These are phyloP conservation scores for Penicillium sp. DNA, from an alignment of 2,329 filamentous ascomycete genomes.

Conservation along the genomic window DNA sequence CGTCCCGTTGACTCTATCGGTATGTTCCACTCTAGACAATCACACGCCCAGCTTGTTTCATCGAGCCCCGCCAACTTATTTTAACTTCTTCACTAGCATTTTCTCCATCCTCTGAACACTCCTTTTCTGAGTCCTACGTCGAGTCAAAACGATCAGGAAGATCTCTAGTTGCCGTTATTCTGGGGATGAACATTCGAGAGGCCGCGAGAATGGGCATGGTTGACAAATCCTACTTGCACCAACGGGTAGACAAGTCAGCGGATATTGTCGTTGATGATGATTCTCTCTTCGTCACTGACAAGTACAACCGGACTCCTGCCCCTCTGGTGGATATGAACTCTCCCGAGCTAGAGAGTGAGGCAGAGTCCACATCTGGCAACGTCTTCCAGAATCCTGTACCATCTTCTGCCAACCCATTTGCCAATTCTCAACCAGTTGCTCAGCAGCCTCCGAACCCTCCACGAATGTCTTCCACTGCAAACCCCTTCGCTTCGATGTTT, in stretches of 20 bases:
- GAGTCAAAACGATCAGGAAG: constrained; percentile 59
- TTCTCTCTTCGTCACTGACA: constrained; percentile 41
- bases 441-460: not conserved
- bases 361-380: not conserved
- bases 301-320: constrained; percentile 32
- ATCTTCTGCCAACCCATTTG: not conserved
- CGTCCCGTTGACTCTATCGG: constrained; percentile 49
- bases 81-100: constrained; percentile 31
- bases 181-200: constrained; percentile 54
- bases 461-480: constrained; percentile 4
- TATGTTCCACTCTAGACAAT: constrained; percentile 18
- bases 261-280: constrained; percentile 31
- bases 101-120: constrained; percentile 49
- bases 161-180: constrained; percentile 56
- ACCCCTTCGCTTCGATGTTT: constrained; percentile 17
- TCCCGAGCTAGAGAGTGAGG: constrained; percentile 1
- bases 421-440: not conserved
- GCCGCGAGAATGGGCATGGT: constrained; percentile 52
- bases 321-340: constrained; percentile 19
- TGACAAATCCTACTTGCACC: constrained; percentile 39
- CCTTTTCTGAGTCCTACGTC: constrained; percentile 54
- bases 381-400: constrained; percentile 6
- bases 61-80: not conserved
- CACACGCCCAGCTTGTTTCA: not conserved
- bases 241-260: constrained; percentile 17